phyloP scores from a whole-genome alignment of 2,329 filamentous ascomycete species.

The Hypoxylon sp. region DNA sequence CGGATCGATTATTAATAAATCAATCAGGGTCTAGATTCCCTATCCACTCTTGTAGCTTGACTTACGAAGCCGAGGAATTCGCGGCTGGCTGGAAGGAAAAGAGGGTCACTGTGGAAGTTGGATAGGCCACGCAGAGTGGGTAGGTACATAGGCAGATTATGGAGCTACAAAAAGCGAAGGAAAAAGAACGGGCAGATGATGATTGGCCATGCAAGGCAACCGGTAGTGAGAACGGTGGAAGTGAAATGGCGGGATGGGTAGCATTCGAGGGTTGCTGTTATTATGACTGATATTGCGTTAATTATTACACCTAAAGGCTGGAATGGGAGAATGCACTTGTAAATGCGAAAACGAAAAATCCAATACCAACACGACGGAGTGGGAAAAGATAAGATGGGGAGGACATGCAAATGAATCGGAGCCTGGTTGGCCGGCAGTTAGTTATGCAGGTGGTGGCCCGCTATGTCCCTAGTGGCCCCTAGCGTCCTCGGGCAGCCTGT shows the following conservation, averaged over 20 bases:
- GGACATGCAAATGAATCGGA: constrained; percentile 16
- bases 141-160: constrained; percentile 16
- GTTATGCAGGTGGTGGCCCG: constrained; percentile 23
- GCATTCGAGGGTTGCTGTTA: constrained; percentile 8
- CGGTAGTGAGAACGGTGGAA: constrained; percentile 16
- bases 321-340: constrained; percentile 14
- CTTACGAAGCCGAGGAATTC: constrained; percentile 20
- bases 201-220: constrained; percentile 1
- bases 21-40: constrained; percentile 16
- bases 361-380: constrained; percentile 9
- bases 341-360: constrained; percentile 29
- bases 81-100: background rate
- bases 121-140: background rate
- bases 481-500: constrained; percentile 1
- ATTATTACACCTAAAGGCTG: constrained; percentile 12
- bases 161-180: constrained; percentile 5
- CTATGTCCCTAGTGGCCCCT: constrained; percentile 8
- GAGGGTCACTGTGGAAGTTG: background rate
- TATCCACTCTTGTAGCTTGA: background rate
- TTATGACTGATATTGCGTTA: constrained; percentile 16
- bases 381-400: constrained; percentile 11
- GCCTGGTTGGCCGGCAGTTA: constrained; percentile 34
- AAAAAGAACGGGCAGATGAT: constrained; percentile 9
- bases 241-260: constrained; percentile 28
- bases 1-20: constrained; percentile 24